Percentiles rank a stretch among this genome's conserved stretches.
Evolutionary conservation across 2,329 filamentous ascomycete genomes (phyloP).

Genomic region (Trichoderma sp.): DNA sequence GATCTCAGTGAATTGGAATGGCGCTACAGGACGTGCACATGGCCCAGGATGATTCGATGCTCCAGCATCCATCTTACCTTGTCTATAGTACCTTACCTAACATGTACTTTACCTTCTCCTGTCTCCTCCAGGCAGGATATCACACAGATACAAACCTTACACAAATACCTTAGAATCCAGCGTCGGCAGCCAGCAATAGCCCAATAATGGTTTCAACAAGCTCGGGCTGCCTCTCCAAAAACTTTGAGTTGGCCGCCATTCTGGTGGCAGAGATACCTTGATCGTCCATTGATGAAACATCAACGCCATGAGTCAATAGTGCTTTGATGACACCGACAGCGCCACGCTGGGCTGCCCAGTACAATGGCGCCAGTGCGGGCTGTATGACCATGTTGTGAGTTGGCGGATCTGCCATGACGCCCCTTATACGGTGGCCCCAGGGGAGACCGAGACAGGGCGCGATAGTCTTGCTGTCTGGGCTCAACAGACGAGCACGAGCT

Average conservation of each 20-base stretch:
- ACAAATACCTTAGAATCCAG: background rate
- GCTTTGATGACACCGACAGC: background rate
- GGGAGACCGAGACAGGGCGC: background rate
- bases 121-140: background rate
- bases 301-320: constrained; percentile 13
- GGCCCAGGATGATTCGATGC: background rate
- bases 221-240: background rate
- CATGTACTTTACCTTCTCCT: background rate
- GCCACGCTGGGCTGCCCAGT: constrained; percentile 18
- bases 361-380: background rate
- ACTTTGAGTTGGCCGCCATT: background rate
- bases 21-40: background rate
- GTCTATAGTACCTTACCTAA: background rate
- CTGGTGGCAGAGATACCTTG: background rate
- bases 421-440: background rate
- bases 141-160: background rate
- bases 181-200: background rate
- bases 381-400: background rate
- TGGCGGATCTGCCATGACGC: background rate
- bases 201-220: background rate
- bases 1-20: background rate
- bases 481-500: constrained; percentile 20
- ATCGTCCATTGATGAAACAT: constrained; percentile 3
- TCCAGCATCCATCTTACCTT: background rate
- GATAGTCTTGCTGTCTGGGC: background rate